Evolutionary conservation across 2,329 filamentous ascomycete species (phyloP).

Genomic region (Tolypocladium ovalisporum): DNA sequence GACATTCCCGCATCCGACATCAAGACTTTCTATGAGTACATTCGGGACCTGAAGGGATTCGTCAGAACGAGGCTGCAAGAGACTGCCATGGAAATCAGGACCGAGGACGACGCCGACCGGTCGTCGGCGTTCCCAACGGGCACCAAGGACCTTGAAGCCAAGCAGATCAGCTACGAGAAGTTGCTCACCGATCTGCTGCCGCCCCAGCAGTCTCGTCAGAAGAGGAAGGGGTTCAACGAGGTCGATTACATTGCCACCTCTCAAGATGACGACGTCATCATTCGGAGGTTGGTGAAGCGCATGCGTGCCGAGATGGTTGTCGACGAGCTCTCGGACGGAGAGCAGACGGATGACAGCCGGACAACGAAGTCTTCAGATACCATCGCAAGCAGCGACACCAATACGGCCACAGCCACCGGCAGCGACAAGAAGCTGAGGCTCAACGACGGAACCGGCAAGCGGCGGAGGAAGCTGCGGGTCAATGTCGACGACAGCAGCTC

Average conservation of each 20-base stretch:
- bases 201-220: constrained; percentile 22
- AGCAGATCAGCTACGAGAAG: constrained; percentile 41
- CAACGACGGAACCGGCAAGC: constrained; percentile 37
- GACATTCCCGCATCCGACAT: constrained; percentile 62
- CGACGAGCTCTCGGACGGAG: constrained; percentile 40
- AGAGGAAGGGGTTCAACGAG: constrained; percentile 43
- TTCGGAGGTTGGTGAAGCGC: constrained; percentile 47
- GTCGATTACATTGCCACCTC: constrained; percentile 37
- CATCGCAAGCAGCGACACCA: constrained; percentile 15
- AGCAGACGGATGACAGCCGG: constrained; percentile 24
- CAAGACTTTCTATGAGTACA: constrained; percentile 61
- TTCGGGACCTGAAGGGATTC: constrained; percentile 67
- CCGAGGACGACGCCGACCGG: constrained; percentile 42
- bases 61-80: constrained; percentile 59
- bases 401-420: constrained; percentile 12
- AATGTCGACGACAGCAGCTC: constrained; percentile 31
- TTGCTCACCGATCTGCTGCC: constrained; percentile 39
- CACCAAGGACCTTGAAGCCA: constrained; percentile 35
- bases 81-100: constrained; percentile 50
- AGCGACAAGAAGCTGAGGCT: constrained; percentile 28
- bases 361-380: constrained; percentile 19
- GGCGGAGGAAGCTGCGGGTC: constrained; percentile 40
- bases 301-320: constrained; percentile 51
- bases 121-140: constrained; percentile 36
- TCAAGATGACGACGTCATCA: constrained; percentile 38